Base-by-base conservation (phyloP, 495 filamentous ascomycete genomes). In the Trichoderma parareesei region DNA sequence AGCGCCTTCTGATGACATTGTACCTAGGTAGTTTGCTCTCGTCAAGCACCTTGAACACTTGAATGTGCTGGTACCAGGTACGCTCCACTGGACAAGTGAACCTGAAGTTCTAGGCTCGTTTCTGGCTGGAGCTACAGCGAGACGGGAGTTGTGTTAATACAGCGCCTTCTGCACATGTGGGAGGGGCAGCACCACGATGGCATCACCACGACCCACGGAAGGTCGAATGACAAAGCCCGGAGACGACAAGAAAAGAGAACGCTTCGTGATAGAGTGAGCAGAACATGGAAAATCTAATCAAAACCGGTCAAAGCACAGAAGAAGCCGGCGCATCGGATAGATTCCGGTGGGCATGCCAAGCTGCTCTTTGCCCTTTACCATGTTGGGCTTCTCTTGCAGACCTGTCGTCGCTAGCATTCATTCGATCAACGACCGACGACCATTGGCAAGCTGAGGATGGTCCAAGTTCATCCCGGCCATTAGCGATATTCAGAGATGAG, bases 341-440 rank as follows among this genome's bases (percentile, higher is more conserved):
- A 8, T 49, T 20, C 46, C 46, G 46, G 16, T 18, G 6, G 6
- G 53, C 53, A 2, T 20, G 20, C 53, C 49, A 37, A 33, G 14
- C 0, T 13, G 10, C 11, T 27, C 33, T 5, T 48, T 48, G 53
- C 53, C 11, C 53, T 57, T 57, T 57, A 57, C 53, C 53, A 14
- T 57, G 27, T 57, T 57, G 53, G 53, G 53, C 9, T 2, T 18
- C 3, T 57, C 53, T 57, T 57, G 53, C 53, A 57, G 53, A 38
- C 20, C 37, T 57, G 53, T 37, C 9, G 53, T 37, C 20, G 11
- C 53, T 57, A 13, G 53, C 53, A 57, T 35, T 27, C 5, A 41
- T 27, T 27, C 27, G 27, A 27, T 27, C 27, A 27, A 27, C 27
- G 27, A 27, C 27, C 27, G 1, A 27, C 27, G 27, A 27, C 27